Conservation (phyloP, 2,329 filamentous ascomycete genomes). For the Pyricularia grisea region DNA sequence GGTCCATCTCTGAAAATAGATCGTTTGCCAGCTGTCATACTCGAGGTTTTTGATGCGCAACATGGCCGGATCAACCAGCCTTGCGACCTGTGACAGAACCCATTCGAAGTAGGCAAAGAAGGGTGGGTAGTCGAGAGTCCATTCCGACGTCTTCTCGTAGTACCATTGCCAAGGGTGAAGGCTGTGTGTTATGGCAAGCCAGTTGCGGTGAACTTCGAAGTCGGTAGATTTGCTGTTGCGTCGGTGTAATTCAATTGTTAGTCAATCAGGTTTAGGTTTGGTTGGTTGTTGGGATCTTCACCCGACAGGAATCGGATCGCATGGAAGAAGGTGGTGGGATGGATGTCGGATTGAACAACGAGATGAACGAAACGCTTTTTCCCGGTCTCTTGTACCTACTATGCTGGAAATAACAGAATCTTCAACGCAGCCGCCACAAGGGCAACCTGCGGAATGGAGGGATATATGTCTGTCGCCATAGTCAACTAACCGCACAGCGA, state of each 20-base stretch:
- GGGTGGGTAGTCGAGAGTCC: conserved; percentile 97
- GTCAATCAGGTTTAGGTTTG: neutral
- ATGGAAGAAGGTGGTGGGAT: neutral
- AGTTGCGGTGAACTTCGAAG: conserved; percentile 98
- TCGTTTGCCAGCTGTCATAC: conserved; percentile 86
- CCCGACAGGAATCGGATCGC: neutral
- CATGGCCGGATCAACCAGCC: conserved; percentile 71
- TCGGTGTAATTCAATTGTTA: conserved; percentile 7
- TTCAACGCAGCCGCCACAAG: conserved; percentile 83
- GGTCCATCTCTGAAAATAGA: conserved; percentile 86
- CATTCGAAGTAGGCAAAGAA: conserved; percentile 98
- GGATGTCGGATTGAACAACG: neutral
- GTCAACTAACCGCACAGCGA: neutral
- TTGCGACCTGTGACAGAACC: conserved; percentile 73
- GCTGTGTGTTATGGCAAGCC: conserved; percentile 91
- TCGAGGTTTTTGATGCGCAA: conserved; percentile 69
- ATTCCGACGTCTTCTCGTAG: conserved; percentile 95
- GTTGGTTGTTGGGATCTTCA: neutral
- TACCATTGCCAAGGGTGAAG: conserved; percentile 88
- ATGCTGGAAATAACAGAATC: conserved; percentile 84
- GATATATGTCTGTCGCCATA: conserved; percentile 72
- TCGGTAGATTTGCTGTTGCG: conserved; percentile 83
- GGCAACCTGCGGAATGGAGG: conserved; percentile 82
- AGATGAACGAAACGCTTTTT: neutral
- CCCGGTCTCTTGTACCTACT: conserved; percentile 49